These are phyloP conservation scores for Kuraishia cidri DNA, from an alignment of 805 yeast genomes.

Conservation along the genomic window DNA sequence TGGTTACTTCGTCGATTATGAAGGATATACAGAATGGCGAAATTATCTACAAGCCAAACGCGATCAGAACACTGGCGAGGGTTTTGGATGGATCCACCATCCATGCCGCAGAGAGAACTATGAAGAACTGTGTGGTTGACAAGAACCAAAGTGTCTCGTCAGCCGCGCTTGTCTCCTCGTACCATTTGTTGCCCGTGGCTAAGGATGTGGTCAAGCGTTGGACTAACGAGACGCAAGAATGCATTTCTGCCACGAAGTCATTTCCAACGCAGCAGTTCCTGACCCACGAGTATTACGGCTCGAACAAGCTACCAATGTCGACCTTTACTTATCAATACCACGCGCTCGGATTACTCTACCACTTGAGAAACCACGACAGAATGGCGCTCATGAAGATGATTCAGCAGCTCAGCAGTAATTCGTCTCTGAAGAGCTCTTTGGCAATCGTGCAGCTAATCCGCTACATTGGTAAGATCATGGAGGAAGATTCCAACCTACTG, in stretches of 20 bases:
- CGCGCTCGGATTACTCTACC: slow-evolving; percentile 85
- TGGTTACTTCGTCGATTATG: slow-evolving; percentile 98
- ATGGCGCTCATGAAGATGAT: slow-evolving; percentile 91
- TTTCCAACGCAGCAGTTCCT: slow-evolving; percentile 41
- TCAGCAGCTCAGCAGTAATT: slow-evolving; percentile 55
- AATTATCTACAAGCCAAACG: slow-evolving; percentile 82
- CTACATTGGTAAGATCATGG: slow-evolving; percentile 62
- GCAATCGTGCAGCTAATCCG: slow-evolving; percentile 84
- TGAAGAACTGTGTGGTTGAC: slow-evolving; percentile 90
- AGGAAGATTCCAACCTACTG: slow-evolving; percentile 61
- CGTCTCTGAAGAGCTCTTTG: slow-evolving; percentile 64
- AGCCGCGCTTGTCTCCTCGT: slow-evolving; percentile 90
- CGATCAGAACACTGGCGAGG: slow-evolving; percentile 83
- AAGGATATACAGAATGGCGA: slow-evolving; percentile 93
- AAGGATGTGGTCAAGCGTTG: slow-evolving; percentile 90
- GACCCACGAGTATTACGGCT: slow-evolving; percentile 47
- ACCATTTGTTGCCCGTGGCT: slow-evolving; percentile 83
- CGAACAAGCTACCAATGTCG: slow-evolving; percentile 50
- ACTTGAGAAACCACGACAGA: slow-evolving; percentile 81
- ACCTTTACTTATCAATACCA: slow-evolving; percentile 89
- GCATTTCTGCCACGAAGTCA: slow-evolving; percentile 57
- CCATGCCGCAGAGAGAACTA: slow-evolving; percentile 84
- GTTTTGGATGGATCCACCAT: slow-evolving; percentile 88
- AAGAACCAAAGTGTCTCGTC: slow-evolving; percentile 80
- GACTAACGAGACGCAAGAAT: slow-evolving; percentile 90